Evolutionary conservation across 345 rosid genomes (phyloP).

Genomic region (Eucalyptus curtisii): DNA sequence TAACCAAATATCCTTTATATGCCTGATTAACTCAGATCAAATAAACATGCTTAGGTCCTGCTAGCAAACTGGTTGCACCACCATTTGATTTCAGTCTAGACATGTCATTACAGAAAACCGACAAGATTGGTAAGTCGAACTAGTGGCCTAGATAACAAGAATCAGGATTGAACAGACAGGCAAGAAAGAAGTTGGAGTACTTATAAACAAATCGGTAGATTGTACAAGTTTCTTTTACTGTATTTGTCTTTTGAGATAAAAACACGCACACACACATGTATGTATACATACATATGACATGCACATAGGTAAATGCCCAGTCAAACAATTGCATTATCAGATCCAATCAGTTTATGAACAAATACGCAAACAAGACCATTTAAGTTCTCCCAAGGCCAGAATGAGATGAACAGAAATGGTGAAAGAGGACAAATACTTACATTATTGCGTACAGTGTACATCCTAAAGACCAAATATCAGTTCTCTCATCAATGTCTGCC

Average conservation of each 20-base stretch:
- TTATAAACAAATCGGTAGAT: not conserved
- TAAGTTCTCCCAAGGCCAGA: not conserved
- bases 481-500: constrained; percentile 91
- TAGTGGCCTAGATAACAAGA: not conserved
- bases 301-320: not conserved
- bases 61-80: not conserved
- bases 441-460: constrained; percentile 96
- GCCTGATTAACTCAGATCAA: not conserved
- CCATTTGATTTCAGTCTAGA: not conserved
- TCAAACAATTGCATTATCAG: not conserved
- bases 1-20: not conserved
- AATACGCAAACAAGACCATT: not conserved
- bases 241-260: not conserved
- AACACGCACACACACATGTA: not conserved
- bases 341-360: not conserved
- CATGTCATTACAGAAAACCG: not conserved
- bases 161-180: not conserved
- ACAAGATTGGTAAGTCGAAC: not conserved
- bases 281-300: not conserved
- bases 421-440: constrained; percentile 25
- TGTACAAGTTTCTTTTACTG: not conserved
- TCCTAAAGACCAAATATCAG: constrained; percentile 97
- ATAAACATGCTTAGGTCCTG: not conserved
- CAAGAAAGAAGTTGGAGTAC: not conserved
- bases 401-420: not conserved